A percentile compares a stretch with the other conserved stretches of the same genome.
These are phyloP conservation scores for Aspergillus sparsus DNA, from an alignment of 495 filamentous ascomycete species.

Conservation along the genomic window DNA sequence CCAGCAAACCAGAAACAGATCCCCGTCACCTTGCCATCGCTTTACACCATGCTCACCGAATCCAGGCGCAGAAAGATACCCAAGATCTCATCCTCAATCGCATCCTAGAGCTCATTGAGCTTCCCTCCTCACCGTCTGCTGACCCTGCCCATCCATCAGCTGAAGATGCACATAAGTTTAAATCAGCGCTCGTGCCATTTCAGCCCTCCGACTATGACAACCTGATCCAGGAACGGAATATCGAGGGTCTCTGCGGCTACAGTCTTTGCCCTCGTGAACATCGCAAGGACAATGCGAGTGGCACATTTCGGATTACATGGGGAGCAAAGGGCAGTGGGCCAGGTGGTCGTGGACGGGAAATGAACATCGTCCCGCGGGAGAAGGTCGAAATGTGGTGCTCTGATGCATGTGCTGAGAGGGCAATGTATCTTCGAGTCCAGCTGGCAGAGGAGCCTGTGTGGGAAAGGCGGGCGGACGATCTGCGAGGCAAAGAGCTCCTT, in stretches of 20 bases:
- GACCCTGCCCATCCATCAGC: constrained; percentile 60
- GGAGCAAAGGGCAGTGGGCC: constrained; percentile 53
- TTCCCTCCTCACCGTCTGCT: constrained; percentile 51
- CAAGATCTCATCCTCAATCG: constrained; percentile 70
- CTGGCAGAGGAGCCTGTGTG: constrained; percentile 76
- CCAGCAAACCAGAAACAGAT: constrained; percentile 44
- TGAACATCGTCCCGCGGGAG: constrained; percentile 62
- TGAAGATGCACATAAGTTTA: constrained; percentile 58
- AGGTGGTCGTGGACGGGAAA: constrained; percentile 48
- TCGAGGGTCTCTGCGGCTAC: constrained; percentile 78
- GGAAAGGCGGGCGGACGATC: constrained; percentile 57
- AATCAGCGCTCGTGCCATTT: constrained; percentile 64
- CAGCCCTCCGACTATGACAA: constrained; percentile 84
- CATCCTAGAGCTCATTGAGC: constrained; percentile 65
- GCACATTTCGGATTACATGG: constrained; percentile 52
- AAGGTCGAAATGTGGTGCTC: constrained; percentile 88
- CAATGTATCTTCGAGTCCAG: constrained; percentile 84
- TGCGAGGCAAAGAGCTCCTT: constrained; percentile 44
- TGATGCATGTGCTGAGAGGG: constrained; percentile 71
- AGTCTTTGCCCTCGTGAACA: constrained; percentile 66
- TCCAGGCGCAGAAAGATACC: constrained; percentile 74
- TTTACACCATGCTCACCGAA: constrained; percentile 74
- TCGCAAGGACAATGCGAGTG: constrained; percentile 43
- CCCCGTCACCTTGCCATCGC: constrained; percentile 63
- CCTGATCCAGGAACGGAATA: constrained; percentile 82